Base-by-base conservation (phyloP, 208 protist species). In the Eutreptiella sp. region DNA sequence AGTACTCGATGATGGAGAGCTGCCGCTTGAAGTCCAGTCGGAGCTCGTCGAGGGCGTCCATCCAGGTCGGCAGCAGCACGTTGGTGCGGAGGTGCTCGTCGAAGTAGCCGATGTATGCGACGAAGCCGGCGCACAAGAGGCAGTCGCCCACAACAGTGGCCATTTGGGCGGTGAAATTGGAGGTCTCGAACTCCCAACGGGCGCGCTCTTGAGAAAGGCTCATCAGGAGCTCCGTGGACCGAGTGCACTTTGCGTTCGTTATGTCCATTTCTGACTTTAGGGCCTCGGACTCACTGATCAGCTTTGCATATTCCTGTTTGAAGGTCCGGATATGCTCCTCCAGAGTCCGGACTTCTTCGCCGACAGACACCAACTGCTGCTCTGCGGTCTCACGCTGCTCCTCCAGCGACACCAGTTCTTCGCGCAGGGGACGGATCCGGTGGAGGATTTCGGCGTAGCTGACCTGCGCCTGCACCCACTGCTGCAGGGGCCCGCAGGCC, bases 91-190 rank as follows among this genome's bases (percentile, higher is more conserved):
- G 81, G 46, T 79, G 73, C 74, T 97, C 89, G 63, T 99, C 94
- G 79, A 98, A 99, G 76, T 89, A 98, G 63, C 96, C 96, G 70
- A 85, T 87, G 76, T 99, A 99, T 3, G 94, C 77, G 11, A 99
- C 68, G 70, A 98, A 97, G 2, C 91, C 95, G 0, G 89, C 82
- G 27, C 83, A 73, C 16, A 99, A 21, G 32, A 99, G 54, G 28
- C 86, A 90, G 76, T 99, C 91, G 35, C 97, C 97, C 26, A 97
- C 53, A 19, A 97, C 76, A 4, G 88, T 97, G 29, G 68, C 53
- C 38, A 92, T 90, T 63, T 93, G 76, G 14, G 58, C 60, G 47
- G 75, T 72, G 63, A 96, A 97, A 19, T 68, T 80, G 46, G 68
- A 60, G 27, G 76, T 81, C 66, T 97, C 85, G 4, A 58, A 36